Base-by-base conservation (phyloP, 164 flowering plant species). In the Magnolia changhungtana region DNA sequence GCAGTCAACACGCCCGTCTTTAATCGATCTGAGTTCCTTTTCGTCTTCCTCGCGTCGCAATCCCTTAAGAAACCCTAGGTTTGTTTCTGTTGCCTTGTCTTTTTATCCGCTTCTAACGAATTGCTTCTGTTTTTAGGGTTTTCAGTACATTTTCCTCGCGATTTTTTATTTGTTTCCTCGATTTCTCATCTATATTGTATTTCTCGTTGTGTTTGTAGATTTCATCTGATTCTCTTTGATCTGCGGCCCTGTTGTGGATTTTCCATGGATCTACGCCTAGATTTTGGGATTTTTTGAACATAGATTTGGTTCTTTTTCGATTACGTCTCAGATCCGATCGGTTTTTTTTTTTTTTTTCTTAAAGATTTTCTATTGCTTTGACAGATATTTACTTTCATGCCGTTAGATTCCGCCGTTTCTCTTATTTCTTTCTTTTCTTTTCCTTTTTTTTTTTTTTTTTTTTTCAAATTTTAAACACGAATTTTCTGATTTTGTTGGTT, bases 11-110 rank as follows among this genome's bases (percentile, higher is more conserved):
- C 37, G 23, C 21, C 45, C 16, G n/a, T 20, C 63, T 49, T 63
- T 9, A 11, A 13, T 23, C 10, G 67, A 76, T 70, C 52, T 37
- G 69, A 76, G 23, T 20, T 14, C 8, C 14, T 63, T 70, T 71
- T 63, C 16, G 68, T 20, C 16, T 71, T 49, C 49, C 50, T 10
- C 21, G 20, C 52, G 45, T 7, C 58, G 63, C 6, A 69, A 76
- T 76, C 78, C 69, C 21, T 65, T 63, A 23, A 24, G 58, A 71
- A 24, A 63, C 61, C 59, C 49, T 29, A 76, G 78, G 78, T 70
- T 76, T 70, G 74, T 10, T 1, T 61, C 8, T 71, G n/a, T 71
- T 71, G 21, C 45, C 74, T 71, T 20, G 0, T 63, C 5, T n/a
- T 63, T 49, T 20, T 10, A 16, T 5, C 16, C 20, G 18, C 8